Conservation (phyloP, 495 filamentous ascomycete genomes). For the Pseudoneurospora amorphoporcata region DNA sequence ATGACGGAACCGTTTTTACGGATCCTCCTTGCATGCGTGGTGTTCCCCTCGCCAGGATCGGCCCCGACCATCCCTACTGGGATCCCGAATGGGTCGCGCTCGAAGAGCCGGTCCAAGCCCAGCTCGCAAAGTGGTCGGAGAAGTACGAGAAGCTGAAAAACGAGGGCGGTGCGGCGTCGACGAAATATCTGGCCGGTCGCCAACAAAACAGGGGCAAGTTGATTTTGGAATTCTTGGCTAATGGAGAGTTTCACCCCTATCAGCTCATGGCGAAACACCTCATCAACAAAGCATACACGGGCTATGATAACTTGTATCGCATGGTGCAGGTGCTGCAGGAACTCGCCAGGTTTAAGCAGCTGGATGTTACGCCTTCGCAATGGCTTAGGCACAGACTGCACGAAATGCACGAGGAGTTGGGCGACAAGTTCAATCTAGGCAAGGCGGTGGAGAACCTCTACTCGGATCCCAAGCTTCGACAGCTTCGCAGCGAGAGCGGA, state of each 20-base stretch:
- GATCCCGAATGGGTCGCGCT: conserved; percentile 32
- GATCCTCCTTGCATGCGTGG: conserved; percentile 33
- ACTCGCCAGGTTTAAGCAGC: conserved; percentile 30
- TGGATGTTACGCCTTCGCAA: conserved; percentile 34
- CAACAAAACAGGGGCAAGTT: conserved; percentile 36
- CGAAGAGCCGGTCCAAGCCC: conserved; percentile 19
- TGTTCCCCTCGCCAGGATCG: conserved; percentile 35
- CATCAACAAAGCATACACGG: conserved; percentile 28
- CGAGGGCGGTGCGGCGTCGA: conserved; percentile 16
- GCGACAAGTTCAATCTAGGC: conserved; percentile 32
- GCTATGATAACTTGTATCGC: conserved; percentile 40
- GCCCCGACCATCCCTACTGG: conserved; percentile 34
- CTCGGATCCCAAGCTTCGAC: conserved; percentile 31
- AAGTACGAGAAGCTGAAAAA: conserved; percentile 21
- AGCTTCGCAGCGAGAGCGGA: conserved; percentile 31
- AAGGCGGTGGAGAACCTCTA: conserved; percentile 32
- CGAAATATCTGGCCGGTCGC: conserved; percentile 33
- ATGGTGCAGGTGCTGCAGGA: conserved; percentile 36
- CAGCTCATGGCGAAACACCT: conserved; percentile 35
- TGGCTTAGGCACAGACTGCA: conserved; percentile 39
- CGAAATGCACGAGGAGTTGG: conserved; percentile 25
- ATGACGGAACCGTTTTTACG: conserved; percentile 30
- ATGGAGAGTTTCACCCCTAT: conserved; percentile 37
- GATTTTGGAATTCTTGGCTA: conserved; percentile 31
- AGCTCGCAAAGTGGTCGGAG: conserved; percentile 26